These are phyloP conservation scores for Simmondsia chinensis DNA, from an alignment of 148 eudicot genomes.

Conservation along the genomic window DNA sequence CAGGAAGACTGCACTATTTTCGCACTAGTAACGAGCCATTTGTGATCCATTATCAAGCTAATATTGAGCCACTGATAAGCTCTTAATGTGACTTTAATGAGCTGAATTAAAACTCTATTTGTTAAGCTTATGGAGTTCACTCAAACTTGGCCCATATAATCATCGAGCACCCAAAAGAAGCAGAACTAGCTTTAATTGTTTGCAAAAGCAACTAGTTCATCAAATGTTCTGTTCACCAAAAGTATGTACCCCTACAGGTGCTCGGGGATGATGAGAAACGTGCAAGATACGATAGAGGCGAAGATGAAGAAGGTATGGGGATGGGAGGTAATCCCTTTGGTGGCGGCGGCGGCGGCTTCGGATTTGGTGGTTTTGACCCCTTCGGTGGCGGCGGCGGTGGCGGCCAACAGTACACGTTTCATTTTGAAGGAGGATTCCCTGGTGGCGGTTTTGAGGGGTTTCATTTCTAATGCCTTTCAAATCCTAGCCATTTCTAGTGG, in stretches of 20 bases:
- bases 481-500: not conserved
- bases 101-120: too few relatives aligned
- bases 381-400: slow-evolving; percentile 85
- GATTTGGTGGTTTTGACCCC: slow-evolving; percentile 87
- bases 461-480: slow-evolving; percentile 29
- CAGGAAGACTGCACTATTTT: not conserved
- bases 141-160: too few relatives aligned
- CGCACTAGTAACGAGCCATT: too few relatives aligned
- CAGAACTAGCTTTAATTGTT: too few relatives aligned
- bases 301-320: slow-evolving; percentile 81
- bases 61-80: too few relatives aligned
- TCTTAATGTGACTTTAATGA: too few relatives aligned
- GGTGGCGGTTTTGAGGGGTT: slow-evolving; percentile 81
- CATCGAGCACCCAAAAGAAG: too few relatives aligned
- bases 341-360: slow-evolving; percentile 42
- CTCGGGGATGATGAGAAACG: slow-evolving; percentile 92
- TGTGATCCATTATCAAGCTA: too few relatives aligned
- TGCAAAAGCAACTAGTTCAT: too few relatives aligned
- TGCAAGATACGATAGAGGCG: slow-evolving; percentile 75
- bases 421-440: slow-evolving; percentile 92
- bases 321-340: slow-evolving; percentile 66
- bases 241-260: slow-evolving; percentile 30
- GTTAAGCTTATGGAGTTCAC: too few relatives aligned
- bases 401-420: slow-evolving; percentile 84
- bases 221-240: too few relatives aligned